Conservation (phyloP, 371 early-diverging fungal species). For the Mortierella sp. region DNA sequence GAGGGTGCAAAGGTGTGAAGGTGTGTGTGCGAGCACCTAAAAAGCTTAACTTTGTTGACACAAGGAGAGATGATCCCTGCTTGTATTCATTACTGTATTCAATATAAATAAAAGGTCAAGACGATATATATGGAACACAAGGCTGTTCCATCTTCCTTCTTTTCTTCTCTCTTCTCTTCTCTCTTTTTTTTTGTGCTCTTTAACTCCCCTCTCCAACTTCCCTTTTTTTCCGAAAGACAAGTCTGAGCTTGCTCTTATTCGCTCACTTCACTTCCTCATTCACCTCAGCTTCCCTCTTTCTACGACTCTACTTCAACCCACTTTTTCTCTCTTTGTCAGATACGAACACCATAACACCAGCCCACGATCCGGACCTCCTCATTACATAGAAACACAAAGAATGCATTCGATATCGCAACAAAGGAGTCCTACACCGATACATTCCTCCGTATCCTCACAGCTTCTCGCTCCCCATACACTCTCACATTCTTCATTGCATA, state of each 20-base stretch:
- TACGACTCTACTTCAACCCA: background rate
- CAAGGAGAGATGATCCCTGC: no score
- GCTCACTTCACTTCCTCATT: background rate
- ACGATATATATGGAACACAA: no score
- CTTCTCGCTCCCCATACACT: conserved; percentile 24
- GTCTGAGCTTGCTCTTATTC: background rate
- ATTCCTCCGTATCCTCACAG: conserved; percentile 21
- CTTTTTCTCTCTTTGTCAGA: background rate
- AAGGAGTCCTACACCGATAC: conserved; percentile 26
- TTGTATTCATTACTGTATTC: no score
- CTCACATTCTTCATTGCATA: conserved; percentile 2
- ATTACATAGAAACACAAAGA: background rate
- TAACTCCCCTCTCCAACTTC: background rate
- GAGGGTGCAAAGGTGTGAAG: no score
- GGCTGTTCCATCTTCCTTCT: background rate
- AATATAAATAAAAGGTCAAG: no score
- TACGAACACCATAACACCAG: background rate
- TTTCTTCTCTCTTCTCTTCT: background rate
- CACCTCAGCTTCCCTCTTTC: no score
- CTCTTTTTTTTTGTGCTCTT: background rate
- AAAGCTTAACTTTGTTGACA: no score
- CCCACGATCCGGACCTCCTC: no score
- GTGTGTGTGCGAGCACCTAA: no score
- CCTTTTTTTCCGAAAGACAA: no score
- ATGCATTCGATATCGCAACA: conserved; percentile 34